Base-by-base conservation (phyloP, 2,329 filamentous ascomycete species). In the Macrophomina phaseolina region DNA sequence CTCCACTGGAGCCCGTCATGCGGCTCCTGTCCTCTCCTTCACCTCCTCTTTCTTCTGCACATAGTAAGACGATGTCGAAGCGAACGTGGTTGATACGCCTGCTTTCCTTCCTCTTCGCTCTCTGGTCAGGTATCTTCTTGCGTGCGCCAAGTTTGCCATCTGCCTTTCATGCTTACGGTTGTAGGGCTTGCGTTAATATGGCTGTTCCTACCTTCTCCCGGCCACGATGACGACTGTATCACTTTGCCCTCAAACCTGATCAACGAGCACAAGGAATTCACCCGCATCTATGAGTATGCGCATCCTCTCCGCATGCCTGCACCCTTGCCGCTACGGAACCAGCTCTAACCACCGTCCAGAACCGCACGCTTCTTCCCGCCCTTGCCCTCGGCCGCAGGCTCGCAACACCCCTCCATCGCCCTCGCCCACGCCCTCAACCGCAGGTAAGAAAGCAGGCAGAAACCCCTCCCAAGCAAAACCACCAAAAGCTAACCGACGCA, bases 261-360 rank as follows among this genome's bases (percentile, higher is more conserved):
- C 5, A 65, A 65, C 40, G 23, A 48, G 18, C 49, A 55, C 28
- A 46, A 56, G 30, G 42, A 38, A 12, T 23, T 56, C 5, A 56
- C 40, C 28, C 62, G 62, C n/a, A 65, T 65, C 5, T 65, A 65
- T 7, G 62, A 65, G 62, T 56, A 46, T 4, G 51, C 14, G 11
- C 52, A 5, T 32, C 28, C 6, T 40, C 23, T 5, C 62, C 28
- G 3, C 7, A 18, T 12, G 23, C 23, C 2, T 23, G 23, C 23
- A 23, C 7, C 48, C 23, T 53, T 53, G 2, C 14, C 53, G 14
- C n/a, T 36, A 9, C 23, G 40, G 5, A 48, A 1, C 36, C 2
- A 3, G 42, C 9, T 38, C 36, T 49, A 2, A 56, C 30, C 30
- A 4, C 6, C 11, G 3, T 48, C 30, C n/a, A 65, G 62, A 38